phyloP scores from a whole-genome alignment of 345 rosid genomes.

The Arabis hirsuta region DNA sequence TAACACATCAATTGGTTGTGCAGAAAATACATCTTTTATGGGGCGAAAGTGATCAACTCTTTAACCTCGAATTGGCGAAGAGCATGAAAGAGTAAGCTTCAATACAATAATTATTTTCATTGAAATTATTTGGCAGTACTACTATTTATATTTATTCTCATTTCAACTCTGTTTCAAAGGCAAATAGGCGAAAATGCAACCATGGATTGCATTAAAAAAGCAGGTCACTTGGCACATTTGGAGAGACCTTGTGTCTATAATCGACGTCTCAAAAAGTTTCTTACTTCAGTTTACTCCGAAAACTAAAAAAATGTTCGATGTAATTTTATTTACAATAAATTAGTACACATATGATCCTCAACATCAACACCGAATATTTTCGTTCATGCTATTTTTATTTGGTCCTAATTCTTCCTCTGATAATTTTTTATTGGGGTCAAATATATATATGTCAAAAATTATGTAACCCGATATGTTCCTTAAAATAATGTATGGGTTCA shows the following conservation, averaged over 20 bases:
- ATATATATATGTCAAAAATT: background rate
- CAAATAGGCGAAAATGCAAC: slow-evolving; percentile 79
- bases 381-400: background rate
- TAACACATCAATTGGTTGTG: slow-evolving; percentile 10
- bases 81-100: slow-evolving; percentile 77
- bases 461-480: background rate
- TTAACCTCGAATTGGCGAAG: slow-evolving; percentile 70
- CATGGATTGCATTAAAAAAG: slow-evolving; percentile 63
- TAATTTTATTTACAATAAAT: background rate
- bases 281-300: slow-evolving; percentile 51
- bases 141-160: background rate
- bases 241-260: slow-evolving; percentile 88
- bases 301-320: slow-evolving; percentile 11
- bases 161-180: slow-evolving; percentile 47
- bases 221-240: slow-evolving; percentile 82
- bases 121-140: background rate
- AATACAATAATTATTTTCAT: background rate
- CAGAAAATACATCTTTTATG: slow-evolving; percentile 86
- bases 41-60: slow-evolving; percentile 82
- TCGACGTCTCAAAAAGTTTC: slow-evolving; percentile 66
- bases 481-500: background rate
- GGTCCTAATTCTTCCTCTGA: background rate
- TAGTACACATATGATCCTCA: background rate
- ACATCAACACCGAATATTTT: background rate
- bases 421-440: too few species aligned